Evolutionary conservation across 1,284 basidiomycete genomes (phyloP).

Genomic region (Boletus sp.): DNA sequence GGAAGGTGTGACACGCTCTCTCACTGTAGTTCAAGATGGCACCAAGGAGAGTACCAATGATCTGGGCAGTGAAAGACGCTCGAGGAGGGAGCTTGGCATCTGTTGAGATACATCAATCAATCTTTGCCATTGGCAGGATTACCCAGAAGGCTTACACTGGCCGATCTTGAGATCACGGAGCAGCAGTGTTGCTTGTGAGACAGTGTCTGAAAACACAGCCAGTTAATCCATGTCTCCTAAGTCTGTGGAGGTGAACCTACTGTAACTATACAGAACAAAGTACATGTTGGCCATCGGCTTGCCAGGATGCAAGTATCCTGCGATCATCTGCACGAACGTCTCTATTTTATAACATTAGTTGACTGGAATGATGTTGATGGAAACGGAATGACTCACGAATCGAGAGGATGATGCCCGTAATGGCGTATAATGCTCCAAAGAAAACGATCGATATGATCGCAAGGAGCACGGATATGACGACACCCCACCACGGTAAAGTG

Average conservation of each 20-base stretch:
- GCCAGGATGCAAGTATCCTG: slow-evolving; percentile 60
- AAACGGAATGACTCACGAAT: slow-evolving; percentile 38
- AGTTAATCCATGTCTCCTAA: background rate
- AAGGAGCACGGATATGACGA: no score
- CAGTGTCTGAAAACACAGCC: slow-evolving; percentile 35
- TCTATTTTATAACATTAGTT: slow-evolving; percentile 8
- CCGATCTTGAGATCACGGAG: slow-evolving; percentile 60
- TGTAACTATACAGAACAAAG: slow-evolving; percentile 56
- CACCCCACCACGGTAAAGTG: no score
- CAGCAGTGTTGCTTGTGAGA: slow-evolving; percentile 44
- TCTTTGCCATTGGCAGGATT: background rate
- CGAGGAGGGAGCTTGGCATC: slow-evolving; percentile 68
- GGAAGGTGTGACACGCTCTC: slow-evolving; percentile 2
- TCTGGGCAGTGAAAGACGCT: slow-evolving; percentile 62
- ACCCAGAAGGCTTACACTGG: slow-evolving; percentile 41
- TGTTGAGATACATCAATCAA: slow-evolving; percentile 5
- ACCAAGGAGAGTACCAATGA: slow-evolving; percentile 47
- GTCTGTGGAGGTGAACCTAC: slow-evolving; percentile 18
- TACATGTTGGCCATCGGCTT: slow-evolving; percentile 60
- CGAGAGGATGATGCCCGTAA: slow-evolving; percentile 50
- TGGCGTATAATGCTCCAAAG: slow-evolving; percentile 49
- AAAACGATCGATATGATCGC: slow-evolving; percentile 42
- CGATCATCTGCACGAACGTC: slow-evolving; percentile 54
- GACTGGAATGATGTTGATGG: no score
- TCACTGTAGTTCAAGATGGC: slow-evolving; percentile 53